Percentiles rank a stretch among this genome's conserved stretches.
Evolutionary conservation across 441 rosid genomes (phyloP).

Genomic region (Pelargonium citronellum): DNA sequence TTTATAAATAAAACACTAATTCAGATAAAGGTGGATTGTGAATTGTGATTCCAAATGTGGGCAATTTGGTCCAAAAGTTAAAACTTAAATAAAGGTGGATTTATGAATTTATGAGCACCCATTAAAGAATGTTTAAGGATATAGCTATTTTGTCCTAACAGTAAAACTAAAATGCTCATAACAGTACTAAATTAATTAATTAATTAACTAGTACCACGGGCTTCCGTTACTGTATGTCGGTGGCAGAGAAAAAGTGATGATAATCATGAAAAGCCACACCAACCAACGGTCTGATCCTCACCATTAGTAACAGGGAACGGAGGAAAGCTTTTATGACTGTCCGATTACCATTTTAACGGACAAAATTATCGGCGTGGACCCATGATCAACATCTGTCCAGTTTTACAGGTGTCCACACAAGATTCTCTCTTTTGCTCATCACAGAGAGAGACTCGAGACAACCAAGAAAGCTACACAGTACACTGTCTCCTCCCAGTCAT

Average conservation of each 20-base stretch:
- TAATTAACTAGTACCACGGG: background rate
- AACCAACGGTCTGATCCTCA: background rate
- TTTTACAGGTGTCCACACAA: conserved; percentile 6
- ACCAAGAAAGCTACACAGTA: background rate
- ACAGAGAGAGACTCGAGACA: background rate
- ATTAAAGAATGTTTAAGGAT: too few relatives aligned
- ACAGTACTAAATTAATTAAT: too few relatives aligned
- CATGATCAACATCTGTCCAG: conserved; percentile 5
- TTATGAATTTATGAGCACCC: too few relatives aligned
- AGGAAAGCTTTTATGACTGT: background rate
- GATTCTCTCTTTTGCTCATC: background rate
- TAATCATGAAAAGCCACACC: conserved; percentile 6
- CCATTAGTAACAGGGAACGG: background rate
- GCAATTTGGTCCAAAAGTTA: too few relatives aligned
- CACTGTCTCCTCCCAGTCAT: background rate
- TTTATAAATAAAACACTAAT: too few relatives aligned
- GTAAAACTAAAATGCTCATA: too few relatives aligned
- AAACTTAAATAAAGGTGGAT: too few relatives aligned
- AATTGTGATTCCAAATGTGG: too few relatives aligned
- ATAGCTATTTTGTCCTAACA: too few relatives aligned
- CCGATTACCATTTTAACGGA: too few relatives aligned
- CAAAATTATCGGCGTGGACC: background rate
- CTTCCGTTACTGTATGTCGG: conserved; percentile 5
- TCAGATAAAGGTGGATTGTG: too few relatives aligned
- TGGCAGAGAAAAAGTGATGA: conserved; percentile 2